Conservation (phyloP, 108 stramenopile species). For the Cyclotella choctawhatcheeana region DNA sequence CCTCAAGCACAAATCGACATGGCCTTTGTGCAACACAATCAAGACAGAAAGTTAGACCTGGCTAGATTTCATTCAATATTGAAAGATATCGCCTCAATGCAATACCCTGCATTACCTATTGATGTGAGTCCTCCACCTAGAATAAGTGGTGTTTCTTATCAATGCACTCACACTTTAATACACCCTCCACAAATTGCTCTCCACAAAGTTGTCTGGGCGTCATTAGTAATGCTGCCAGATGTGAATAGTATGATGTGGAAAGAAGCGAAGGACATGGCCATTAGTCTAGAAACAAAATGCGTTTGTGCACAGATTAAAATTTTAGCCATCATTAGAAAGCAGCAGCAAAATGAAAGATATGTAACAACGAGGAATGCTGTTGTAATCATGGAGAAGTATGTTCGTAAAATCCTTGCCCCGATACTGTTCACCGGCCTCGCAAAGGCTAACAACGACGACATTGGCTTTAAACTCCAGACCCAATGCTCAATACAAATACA, state of each 20-base stretch:
- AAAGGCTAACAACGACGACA: constrained; percentile 25
- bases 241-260: constrained; percentile 61
- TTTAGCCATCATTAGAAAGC: constrained; percentile 40
- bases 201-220: constrained; percentile 42
- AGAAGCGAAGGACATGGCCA: constrained; percentile 61
- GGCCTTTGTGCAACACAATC: constrained; percentile 41
- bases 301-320: constrained; percentile 56
- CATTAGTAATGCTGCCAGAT: constrained; percentile 53
- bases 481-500: constrained; percentile 35
- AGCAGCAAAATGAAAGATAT: constrained; percentile 18
- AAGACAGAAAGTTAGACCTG: constrained; percentile 47
- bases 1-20: constrained; percentile 56
- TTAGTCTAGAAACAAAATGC: constrained; percentile 39
- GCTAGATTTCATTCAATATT: constrained; percentile 37
- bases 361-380: constrained; percentile 16
- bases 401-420: constrained; percentile 28
- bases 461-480: constrained; percentile 7
- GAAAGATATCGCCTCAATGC: constrained; percentile 49
- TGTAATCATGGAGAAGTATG: constrained; percentile 26
- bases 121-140: no score
- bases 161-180: constrained; percentile 4
- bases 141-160: no score
- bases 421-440: constrained; percentile 18
- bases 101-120: constrained; percentile 35
- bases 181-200: constrained; percentile 40